Conservation (phyloP, 2,329 filamentous ascomycete species). For the Colletotrichum tropicicola region DNA sequence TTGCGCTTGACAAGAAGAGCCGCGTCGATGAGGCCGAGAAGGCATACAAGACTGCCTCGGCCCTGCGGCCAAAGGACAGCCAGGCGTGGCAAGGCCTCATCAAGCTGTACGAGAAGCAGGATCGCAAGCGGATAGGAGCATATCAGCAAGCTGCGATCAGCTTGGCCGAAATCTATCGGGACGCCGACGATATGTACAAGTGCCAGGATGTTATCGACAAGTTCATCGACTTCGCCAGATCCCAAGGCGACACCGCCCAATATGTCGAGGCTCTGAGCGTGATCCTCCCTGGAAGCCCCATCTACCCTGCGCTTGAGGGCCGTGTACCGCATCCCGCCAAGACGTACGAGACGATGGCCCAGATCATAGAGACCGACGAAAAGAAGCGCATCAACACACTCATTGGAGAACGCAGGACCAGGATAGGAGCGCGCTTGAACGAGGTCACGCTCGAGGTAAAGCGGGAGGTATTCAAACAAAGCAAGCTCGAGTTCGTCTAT, state of each 20-base stretch:
- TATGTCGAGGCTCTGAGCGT: constrained; percentile 80
- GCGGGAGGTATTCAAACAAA: constrained; percentile 80
- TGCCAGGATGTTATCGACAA: constrained; percentile 79
- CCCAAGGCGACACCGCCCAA: constrained; percentile 76
- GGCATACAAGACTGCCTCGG: constrained; percentile 77
- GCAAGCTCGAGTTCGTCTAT: constrained; percentile 83
- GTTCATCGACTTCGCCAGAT: constrained; percentile 77
- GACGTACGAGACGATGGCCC: constrained; percentile 84
- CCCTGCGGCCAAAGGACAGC: constrained; percentile 77
- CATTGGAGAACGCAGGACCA: constrained; percentile 87
- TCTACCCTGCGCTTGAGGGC: constrained; percentile 87
- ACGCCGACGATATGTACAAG: constrained; percentile 70
- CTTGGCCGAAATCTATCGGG: constrained; percentile 78
- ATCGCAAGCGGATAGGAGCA: constrained; percentile 71
- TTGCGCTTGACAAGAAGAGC: constrained; percentile 81
- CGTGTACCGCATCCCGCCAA: constrained; percentile 80
- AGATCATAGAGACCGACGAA: constrained; percentile 86
- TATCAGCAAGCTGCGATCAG: constrained; percentile 79
- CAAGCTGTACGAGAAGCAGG: constrained; percentile 84
- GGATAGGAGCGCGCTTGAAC: constrained; percentile 83
- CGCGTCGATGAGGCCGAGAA: constrained; percentile 77
- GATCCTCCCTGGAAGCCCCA: constrained; percentile 79
- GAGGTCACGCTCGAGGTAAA: constrained; percentile 90
- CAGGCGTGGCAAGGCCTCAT: constrained; percentile 92
- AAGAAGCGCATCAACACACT: constrained; percentile 89